Conservation (phyloP, 345 rosid species). For the Pelargonium nanum region DNA sequence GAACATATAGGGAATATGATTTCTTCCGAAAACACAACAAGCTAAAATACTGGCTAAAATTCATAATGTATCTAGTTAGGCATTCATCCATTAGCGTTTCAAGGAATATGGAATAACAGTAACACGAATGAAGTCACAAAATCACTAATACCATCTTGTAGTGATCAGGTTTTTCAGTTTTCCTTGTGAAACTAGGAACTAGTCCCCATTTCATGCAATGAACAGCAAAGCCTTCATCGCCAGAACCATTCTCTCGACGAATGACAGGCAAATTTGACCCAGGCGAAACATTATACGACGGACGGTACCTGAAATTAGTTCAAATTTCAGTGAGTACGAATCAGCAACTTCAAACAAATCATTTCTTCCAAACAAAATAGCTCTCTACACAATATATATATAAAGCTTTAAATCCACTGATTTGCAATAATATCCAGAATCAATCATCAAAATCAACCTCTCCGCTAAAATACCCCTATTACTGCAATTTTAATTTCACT, state of each 20-base stretch:
- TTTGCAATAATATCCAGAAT: no score
- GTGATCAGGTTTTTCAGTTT: conserved; percentile 71
- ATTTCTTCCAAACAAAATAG: not conserved
- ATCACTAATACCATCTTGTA: conserved; percentile 53
- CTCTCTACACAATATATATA: no score
- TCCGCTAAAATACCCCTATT: not conserved
- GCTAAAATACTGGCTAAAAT: no score
- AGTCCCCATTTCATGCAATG: conserved; percentile 94
- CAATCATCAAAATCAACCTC: not conserved
- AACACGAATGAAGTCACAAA: not conserved
- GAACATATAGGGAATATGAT: no score
- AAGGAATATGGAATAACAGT: not conserved
- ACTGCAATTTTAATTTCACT: no score
- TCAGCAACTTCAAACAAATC: not conserved
- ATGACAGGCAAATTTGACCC: conserved; percentile 62
- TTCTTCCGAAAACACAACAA: no score
- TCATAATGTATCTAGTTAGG: no score
- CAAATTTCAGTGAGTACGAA: not conserved
- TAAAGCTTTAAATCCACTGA: no score
- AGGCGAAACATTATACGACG: conserved; percentile 65
- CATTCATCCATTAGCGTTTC: not conserved
- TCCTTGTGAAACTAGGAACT: conserved; percentile 68
- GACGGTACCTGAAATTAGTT: conserved; percentile 46
- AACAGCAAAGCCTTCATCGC: conserved; percentile 29
- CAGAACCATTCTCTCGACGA: conserved; percentile 39